Evolutionary conservation across 768 basidiomycete species (phyloP).

Genomic region (Royoungia palumana): DNA sequence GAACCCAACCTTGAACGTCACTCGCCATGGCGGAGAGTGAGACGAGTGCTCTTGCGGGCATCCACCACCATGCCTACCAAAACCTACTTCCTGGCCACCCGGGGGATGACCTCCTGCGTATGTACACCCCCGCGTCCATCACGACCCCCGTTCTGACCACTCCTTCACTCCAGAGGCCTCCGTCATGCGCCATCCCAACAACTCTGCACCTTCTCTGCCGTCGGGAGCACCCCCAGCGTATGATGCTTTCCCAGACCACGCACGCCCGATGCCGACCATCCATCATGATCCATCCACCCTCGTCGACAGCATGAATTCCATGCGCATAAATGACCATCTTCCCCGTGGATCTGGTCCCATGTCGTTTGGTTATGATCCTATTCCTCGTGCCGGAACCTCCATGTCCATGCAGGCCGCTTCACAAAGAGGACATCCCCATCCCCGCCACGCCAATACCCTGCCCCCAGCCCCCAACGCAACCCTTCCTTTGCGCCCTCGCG

Average conservation of each 20-base stretch:
- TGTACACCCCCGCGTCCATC: constrained; percentile 8
- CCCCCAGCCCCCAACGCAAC: constrained; percentile 30
- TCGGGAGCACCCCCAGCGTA: constrained; percentile 36
- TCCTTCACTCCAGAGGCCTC: constrained; percentile 13
- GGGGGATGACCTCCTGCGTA: constrained; percentile 22
- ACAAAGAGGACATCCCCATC: constrained; percentile 31
- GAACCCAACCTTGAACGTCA: too few species aligned
- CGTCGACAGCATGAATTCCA: constrained; percentile 49
- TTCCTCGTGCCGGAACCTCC: constrained; percentile 55
- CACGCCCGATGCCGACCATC: constrained; percentile 34
- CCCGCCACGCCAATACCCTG: constrained; percentile 42
- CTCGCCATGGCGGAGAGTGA: too few species aligned
- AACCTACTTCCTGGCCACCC: constrained; percentile 3
- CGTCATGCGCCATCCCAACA: constrained; percentile 45
- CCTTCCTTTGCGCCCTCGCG: constrained; percentile 18
- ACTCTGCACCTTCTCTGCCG: constrained; percentile 46
- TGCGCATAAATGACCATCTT: constrained; percentile 48
- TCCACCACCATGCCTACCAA: constrained; percentile 5
- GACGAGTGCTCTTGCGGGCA: constrained; percentile 1
- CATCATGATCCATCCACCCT: constrained; percentile 41
- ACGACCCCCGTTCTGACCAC: constrained; percentile 7
- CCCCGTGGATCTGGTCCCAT: constrained; percentile 30
- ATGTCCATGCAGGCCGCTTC: constrained; percentile 45
- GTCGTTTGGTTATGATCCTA: constrained; percentile 39
- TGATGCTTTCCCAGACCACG: constrained; percentile 23